Base-by-base conservation (phyloP, 257 asterid species). In the Vinca minor region DNA sequence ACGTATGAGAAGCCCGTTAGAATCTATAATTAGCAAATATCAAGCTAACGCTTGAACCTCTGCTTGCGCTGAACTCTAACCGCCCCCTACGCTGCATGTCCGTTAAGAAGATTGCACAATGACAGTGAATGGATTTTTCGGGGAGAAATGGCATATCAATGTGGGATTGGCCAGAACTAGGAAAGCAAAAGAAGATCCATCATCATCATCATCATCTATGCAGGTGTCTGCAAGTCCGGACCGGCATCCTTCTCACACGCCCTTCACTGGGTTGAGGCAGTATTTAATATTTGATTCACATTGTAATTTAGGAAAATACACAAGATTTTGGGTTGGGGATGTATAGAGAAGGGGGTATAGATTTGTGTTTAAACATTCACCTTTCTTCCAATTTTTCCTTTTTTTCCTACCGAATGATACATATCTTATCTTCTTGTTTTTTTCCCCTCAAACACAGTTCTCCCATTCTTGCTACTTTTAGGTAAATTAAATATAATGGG, bases 1-100 rank as follows among this genome's bases (percentile, higher is more conserved):
- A 72, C 82, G 26, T 84, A 57, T 64, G 95, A 87, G 77, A 87
- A 84, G 71, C 85, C 90, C 14, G 89, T 87, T 69, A 78, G 74
- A 76, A 87, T 87, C 72, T 87, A 84, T 76, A 84, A 84, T 64
- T 87, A 84, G 78, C 44, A 54, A 63, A 62, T 34, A 64, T 59
- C 50, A 17, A 8, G 39, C n/a, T n/a, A n/a, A n/a, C n/a, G n/a
- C 18, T 34, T 45, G 68, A n/a, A 34, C 52, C 32, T 64, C 48
- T n/a, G 64, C 74, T n/a, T 55, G 63, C 35, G 78, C 70, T 57
- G 38, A 46, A 66, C 68, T 39, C 35, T n/a, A n/a, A n/a, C n/a
- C n/a, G n/a, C n/a, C n/a, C n/a, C n/a, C 29, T 50, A 17, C 5
- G 26, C 61, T 62, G 63, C 48, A 26, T 39, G 14, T 31, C 62